Evolutionary conservation across 2,329 filamentous ascomycete species (phyloP).

Genomic region (Oidium heveae): DNA sequence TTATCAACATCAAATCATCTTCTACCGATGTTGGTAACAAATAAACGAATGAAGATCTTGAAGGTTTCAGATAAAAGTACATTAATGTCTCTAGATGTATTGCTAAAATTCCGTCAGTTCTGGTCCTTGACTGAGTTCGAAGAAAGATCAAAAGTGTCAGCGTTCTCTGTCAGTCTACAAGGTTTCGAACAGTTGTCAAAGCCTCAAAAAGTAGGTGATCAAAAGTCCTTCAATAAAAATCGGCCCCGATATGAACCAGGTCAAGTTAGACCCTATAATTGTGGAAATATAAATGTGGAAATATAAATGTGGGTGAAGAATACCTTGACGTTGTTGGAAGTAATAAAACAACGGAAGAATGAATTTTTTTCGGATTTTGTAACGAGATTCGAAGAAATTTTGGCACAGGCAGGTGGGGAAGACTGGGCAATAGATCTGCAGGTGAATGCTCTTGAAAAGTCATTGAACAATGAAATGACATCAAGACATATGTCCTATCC

Average conservation of each 20-base stretch:
- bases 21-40: not conserved
- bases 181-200: not conserved
- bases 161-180: not conserved
- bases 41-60: not conserved
- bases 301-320: not conserved
- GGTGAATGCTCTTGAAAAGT: no score
- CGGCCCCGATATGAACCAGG: not conserved
- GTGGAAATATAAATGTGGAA: not conserved
- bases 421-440: no score
- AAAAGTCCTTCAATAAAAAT: not conserved
- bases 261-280: not conserved
- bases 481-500: no score
- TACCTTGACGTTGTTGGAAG: not conserved
- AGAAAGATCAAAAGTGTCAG: not conserved
- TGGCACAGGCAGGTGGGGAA: no score
- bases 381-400: no score
- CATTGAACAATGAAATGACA: no score
- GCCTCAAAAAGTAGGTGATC: not conserved
- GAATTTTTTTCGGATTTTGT: no score
- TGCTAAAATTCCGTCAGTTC: not conserved
- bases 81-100: not conserved
- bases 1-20: not conserved
- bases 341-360: not conserved
- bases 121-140: not conserved
- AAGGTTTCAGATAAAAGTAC: not conserved